Conservation (phyloP, 805 yeast genomes). For the Spathaspora sp. region DNA sequence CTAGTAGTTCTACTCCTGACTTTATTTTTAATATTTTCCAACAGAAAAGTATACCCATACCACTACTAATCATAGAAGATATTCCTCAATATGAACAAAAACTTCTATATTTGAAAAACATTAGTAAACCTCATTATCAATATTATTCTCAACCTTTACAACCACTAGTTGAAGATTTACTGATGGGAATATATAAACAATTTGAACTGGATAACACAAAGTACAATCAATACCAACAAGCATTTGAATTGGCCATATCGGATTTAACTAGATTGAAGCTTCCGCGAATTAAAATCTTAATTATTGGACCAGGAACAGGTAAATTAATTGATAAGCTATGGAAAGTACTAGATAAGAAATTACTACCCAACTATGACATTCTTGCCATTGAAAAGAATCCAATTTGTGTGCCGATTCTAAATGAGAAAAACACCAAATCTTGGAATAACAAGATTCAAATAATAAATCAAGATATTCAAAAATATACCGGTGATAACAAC, state of each 20-base stretch:
- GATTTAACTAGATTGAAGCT: conserved; percentile 11
- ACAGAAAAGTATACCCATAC: not conserved
- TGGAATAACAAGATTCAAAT: conserved; percentile 57
- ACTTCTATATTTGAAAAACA: not conserved
- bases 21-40: not conserved
- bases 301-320: conserved; percentile 90
- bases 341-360: not conserved
- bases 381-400: conserved; percentile 71
- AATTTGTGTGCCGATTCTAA: conserved; percentile 51
- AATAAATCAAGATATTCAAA: conserved; percentile 50
- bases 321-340: conserved; percentile 38
- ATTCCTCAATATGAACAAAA: not conserved
- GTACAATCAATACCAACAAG: conserved; percentile 64
- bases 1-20: not conserved
- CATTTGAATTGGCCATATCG: conserved; percentile 54
- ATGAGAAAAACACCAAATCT: conserved; percentile 40
- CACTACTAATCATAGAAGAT: conserved; percentile 1
- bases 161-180: conserved; percentile 60
- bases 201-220: conserved; percentile 73
- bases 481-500: conserved; percentile 20
- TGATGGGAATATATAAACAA: conserved; percentile 55
- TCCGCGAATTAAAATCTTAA: conserved; percentile 32
- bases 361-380: conserved; percentile 8
- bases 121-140: not conserved
- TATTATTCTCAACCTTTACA: conserved; percentile 51